Conservation (phyloP, 306 rosid species). For the Malus asiatica region DNA sequence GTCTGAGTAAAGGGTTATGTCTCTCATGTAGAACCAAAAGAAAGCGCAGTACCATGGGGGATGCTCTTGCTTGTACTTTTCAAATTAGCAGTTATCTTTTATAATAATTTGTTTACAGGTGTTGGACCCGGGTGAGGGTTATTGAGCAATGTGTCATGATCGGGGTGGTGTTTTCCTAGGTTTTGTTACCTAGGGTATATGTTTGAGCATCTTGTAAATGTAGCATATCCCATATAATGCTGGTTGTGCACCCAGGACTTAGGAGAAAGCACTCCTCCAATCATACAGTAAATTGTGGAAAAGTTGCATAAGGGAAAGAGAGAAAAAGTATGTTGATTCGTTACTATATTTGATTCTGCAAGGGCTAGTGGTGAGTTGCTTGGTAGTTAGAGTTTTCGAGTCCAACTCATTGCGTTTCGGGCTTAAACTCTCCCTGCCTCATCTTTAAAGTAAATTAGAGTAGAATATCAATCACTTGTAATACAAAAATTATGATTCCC, state of each 20-base stretch:
- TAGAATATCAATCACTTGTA: too few relatives aligned
- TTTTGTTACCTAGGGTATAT: slow-evolving; percentile 18
- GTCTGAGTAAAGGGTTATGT: background rate
- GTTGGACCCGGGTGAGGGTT: slow-evolving; percentile 1
- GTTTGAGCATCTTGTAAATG: background rate
- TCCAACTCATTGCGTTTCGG: too few relatives aligned
- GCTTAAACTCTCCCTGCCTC: too few relatives aligned
- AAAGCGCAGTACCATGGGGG: background rate
- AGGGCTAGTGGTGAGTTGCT: too few relatives aligned
- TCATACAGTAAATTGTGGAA: slow-evolving; percentile 5
- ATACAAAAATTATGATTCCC: background rate
- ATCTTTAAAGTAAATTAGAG: background rate
- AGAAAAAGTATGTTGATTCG: background rate
- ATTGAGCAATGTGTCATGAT: slow-evolving; percentile 23
- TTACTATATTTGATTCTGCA: background rate
- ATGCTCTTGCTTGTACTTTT: background rate
- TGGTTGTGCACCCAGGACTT: background rate
- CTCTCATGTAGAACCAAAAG: background rate
- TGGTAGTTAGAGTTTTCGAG: background rate
- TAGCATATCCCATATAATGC: background rate
- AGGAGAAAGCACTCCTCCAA: background rate
- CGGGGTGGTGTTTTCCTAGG: background rate
- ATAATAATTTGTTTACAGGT: background rate
- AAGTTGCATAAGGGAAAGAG: background rate
- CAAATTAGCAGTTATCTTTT: background rate